A percentile compares a stretch with the other conserved stretches of the same genome.
phyloP scores from a whole-genome alignment of 2,329 filamentous ascomycete genomes.

The Dactylellina cionopaga region DNA sequence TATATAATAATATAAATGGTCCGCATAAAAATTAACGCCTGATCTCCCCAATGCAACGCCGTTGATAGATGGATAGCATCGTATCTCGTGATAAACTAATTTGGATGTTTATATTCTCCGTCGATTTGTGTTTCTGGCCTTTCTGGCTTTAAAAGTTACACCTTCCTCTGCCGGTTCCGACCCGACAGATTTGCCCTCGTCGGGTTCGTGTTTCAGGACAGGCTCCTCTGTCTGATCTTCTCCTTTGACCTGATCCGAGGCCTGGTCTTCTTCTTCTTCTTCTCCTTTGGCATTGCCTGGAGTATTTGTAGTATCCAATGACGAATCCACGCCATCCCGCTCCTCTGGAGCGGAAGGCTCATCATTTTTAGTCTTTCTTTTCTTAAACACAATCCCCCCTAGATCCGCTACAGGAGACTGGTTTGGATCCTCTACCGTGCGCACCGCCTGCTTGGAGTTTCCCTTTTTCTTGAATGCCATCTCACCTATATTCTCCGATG shows the following conservation, averaged over 20 bases:
- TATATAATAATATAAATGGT: no score
- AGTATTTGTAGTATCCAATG: no score
- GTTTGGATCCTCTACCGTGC: constrained; percentile 57
- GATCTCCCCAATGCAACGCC: no score
- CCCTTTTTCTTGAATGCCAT: constrained; percentile 63
- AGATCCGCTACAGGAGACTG: constrained; percentile 31
- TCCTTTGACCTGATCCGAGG: constrained; percentile 50
- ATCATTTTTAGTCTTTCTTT: constrained; percentile 58
- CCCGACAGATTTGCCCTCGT: constrained; percentile 35
- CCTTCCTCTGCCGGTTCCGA: constrained; percentile 59
- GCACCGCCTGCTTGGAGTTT: constrained; percentile 33
- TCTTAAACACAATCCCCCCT: constrained; percentile 49
- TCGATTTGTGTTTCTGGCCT: constrained; percentile 68
- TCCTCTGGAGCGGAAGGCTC: constrained; percentile 9
- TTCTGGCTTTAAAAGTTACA: constrained; percentile 83
- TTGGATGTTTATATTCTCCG: constrained; percentile 37
- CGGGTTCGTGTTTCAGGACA: constrained; percentile 44
- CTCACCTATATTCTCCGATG: constrained; percentile 58
- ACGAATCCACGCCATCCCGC: constrained; percentile 16
- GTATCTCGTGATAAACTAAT: background rate
- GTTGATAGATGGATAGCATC: constrained; percentile 28
- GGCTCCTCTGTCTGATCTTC: constrained; percentile 50
- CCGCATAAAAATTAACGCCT: no score
- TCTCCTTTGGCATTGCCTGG: no score
- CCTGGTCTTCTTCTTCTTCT: no score